phyloP scores from a whole-genome alignment of 495 filamentous ascomycete genomes.

The Hypoxylon rickii region DNA sequence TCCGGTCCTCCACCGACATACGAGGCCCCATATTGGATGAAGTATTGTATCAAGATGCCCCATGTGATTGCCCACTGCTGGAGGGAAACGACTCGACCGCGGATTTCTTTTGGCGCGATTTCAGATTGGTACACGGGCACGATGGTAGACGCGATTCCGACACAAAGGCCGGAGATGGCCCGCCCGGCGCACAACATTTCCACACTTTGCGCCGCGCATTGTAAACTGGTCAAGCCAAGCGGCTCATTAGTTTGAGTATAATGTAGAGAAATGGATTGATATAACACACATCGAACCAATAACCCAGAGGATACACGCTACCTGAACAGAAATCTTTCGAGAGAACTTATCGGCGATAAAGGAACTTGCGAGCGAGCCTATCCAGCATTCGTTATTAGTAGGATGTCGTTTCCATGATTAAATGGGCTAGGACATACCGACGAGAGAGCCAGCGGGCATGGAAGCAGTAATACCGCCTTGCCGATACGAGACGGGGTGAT shows the following conservation, averaged over 20 bases:
- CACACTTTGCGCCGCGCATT: slow-evolving; percentile 63
- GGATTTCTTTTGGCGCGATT: slow-evolving; percentile 76
- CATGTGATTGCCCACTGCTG: slow-evolving; percentile 83
- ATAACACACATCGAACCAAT: slow-evolving; percentile 61
- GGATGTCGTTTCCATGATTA: background rate
- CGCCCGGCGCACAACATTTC: slow-evolving; percentile 70
- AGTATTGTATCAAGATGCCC: slow-evolving; percentile 68
- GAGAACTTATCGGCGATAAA: slow-evolving; percentile 71
- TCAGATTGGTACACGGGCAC: slow-evolving; percentile 83
- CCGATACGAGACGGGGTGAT: slow-evolving; percentile 55
- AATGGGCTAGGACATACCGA: slow-evolving; percentile 50
- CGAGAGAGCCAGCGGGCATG: slow-evolving; percentile 79
- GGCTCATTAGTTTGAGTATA: background rate
- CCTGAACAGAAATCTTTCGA: slow-evolving; percentile 70
- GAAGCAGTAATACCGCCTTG: slow-evolving; percentile 69
- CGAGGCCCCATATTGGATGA: slow-evolving; percentile 73
- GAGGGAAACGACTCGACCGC: slow-evolving; percentile 73
- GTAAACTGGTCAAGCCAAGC: slow-evolving; percentile 45
- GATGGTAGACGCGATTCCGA: slow-evolving; percentile 75
- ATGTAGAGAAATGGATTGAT: background rate
- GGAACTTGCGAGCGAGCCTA: slow-evolving; percentile 62
- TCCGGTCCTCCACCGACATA: slow-evolving; percentile 63
- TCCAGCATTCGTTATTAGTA: background rate
- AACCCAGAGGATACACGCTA: slow-evolving; percentile 73
- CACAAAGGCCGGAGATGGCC: slow-evolving; percentile 71